Conservation (phyloP, 2,329 filamentous ascomycete genomes). For the Parastagonospora avenae region DNA sequence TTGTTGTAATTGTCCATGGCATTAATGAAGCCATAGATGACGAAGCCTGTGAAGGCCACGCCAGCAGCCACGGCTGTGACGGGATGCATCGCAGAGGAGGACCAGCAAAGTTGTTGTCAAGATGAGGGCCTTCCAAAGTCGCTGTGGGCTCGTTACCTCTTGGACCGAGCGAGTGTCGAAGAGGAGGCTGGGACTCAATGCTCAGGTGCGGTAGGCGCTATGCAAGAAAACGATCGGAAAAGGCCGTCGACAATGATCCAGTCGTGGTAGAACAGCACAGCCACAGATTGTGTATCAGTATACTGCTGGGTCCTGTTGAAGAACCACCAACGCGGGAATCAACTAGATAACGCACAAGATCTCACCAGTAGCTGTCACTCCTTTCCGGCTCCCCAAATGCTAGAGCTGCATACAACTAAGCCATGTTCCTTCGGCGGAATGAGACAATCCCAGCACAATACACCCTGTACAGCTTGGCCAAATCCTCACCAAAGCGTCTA, state of each 20-base stretch:
- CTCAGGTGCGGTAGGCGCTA: neutral
- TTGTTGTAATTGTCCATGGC: slow-evolving; percentile 44
- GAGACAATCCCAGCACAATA: slow-evolving; percentile 8
- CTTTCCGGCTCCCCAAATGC: slow-evolving; percentile 31
- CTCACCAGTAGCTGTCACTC: slow-evolving; percentile 3
- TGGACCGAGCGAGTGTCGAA: no score
- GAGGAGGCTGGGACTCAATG: no score
- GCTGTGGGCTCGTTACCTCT: neutral
- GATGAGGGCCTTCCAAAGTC: neutral
- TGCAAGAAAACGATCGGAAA: neutral
- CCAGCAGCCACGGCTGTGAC: slow-evolving; percentile 45
- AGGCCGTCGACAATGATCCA: neutral
- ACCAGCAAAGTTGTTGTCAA: neutral
- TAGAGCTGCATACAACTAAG: slow-evolving; percentile 9
- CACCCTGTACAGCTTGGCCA: slow-evolving; percentile 5
- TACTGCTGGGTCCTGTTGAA: slow-evolving; percentile 1
- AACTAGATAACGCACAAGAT: slow-evolving; percentile 23
- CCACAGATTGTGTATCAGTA: neutral
- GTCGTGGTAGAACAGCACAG: neutral
- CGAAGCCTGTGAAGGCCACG: slow-evolving; percentile 47
- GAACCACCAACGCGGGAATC: slow-evolving; percentile 6
- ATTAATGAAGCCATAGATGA: slow-evolving; percentile 41
- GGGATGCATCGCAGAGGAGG: slow-evolving; percentile 45
- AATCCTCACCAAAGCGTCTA: slow-evolving; percentile 3
- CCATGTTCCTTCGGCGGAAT: slow-evolving; percentile 9